Percentiles rank a stretch among this genome's conserved stretches.
These are phyloP conservation scores for Dendrostoma leiphaemia DNA, from an alignment of 2,329 filamentous ascomycete genomes.

Conservation along the genomic window DNA sequence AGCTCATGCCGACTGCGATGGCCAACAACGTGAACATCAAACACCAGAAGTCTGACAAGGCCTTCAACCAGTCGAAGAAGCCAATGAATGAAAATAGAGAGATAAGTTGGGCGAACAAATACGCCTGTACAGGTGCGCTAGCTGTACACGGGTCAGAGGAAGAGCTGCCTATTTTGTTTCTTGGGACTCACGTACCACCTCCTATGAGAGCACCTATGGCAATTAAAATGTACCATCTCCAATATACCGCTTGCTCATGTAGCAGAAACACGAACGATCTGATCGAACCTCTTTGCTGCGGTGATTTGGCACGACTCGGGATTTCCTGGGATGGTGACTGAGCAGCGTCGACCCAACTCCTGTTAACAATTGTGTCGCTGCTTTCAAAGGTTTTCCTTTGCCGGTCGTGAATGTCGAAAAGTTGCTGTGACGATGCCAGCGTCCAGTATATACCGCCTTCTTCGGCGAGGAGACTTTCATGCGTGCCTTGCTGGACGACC, in stretches of 20 bases:
- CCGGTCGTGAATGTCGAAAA: neutral
- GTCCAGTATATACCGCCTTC: constrained; percentile 26
- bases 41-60: constrained; percentile 13
- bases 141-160: constrained; percentile 7
- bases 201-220: too few relatives aligned
- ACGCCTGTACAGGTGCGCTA: constrained; percentile 43
- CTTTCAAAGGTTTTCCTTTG: too few relatives aligned
- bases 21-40: constrained; percentile 1
- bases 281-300: too few relatives aligned
- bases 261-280: too few relatives aligned
- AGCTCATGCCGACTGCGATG: neutral
- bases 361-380: too few relatives aligned
- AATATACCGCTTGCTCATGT: too few relatives aligned
- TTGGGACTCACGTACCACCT: too few relatives aligned
- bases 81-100: constrained; percentile 39
- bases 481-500: constrained; percentile 59
- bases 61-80: neutral
- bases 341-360: too few relatives aligned
- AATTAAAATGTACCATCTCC: too few relatives aligned
- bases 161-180: too few relatives aligned
- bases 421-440: neutral
- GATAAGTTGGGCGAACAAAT: constrained; percentile 53
- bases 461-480: constrained; percentile 49
- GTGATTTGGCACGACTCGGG: too few relatives aligned
- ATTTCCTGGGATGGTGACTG: too few relatives aligned